Evolutionary conservation across 768 basidiomycete species (phyloP).

Genomic region (Kwoniella bestiolae): DNA sequence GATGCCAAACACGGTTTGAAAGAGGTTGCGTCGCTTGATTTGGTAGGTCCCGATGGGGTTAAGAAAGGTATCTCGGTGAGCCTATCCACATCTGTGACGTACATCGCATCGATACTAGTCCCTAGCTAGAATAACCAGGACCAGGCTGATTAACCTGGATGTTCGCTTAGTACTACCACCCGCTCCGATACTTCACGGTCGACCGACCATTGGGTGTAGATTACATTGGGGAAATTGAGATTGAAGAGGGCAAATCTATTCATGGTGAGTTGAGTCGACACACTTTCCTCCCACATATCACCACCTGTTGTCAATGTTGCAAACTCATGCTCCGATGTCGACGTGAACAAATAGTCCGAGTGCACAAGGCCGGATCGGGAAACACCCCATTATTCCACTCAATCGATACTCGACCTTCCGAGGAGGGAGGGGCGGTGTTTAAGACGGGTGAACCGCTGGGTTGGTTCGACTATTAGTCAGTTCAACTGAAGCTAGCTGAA

Average conservation of each 20-base stretch:
- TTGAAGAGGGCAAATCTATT: constrained; percentile 54
- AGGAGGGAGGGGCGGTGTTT: constrained; percentile 54
- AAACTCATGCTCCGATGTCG: constrained; percentile 8
- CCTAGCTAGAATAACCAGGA: no score
- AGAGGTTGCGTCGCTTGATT: constrained; percentile 47
- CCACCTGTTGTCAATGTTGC: not conserved
- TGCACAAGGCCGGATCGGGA: constrained; percentile 39
- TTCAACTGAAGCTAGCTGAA: no score
- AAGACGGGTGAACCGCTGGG: constrained; percentile 42
- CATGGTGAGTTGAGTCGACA: constrained; percentile 41
- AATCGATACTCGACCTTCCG: constrained; percentile 53
- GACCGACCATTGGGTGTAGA: constrained; percentile 49
- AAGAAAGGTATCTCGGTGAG: constrained; percentile 51
- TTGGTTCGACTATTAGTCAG: constrained; percentile 52
- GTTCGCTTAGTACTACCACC: constrained; percentile 48
- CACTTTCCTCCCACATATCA: not conserved
- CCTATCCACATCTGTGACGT: no score
- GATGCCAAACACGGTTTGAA: constrained; percentile 52
- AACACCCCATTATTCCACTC: constrained; percentile 50
- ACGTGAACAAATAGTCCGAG: constrained; percentile 37
- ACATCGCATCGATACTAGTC: no score
- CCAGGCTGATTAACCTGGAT: not conserved
- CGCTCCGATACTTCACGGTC: constrained; percentile 49
- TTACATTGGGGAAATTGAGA: constrained; percentile 55
- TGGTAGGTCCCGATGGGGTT: constrained; percentile 36